These are phyloP conservation scores for Dendrobium chrysotoxum DNA, from an alignment of 106 monocot species.

Conservation along the genomic window DNA sequence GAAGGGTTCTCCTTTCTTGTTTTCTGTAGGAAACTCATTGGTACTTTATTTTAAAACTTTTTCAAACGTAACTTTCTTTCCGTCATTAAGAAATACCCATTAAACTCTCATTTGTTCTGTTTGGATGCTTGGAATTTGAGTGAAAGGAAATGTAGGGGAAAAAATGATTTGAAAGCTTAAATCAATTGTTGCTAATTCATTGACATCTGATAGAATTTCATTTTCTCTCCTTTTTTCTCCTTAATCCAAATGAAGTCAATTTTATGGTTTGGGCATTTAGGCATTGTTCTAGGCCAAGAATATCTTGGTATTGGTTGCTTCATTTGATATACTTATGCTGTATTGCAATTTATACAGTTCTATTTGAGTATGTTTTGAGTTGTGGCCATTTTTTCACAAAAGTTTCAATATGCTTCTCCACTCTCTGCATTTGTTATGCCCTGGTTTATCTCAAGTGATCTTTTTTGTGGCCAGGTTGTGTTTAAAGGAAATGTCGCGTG, in stretches of 20 bases:
- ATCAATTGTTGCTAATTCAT: background rate
- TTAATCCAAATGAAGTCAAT: background rate
- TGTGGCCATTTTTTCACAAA: background rate
- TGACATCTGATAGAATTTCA: background rate
- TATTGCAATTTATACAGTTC: background rate
- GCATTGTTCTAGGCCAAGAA: background rate
- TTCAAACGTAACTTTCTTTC: background rate
- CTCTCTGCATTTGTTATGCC: background rate
- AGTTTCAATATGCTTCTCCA: background rate
- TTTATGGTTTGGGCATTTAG: background rate
- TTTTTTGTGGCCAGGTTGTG: constrained; percentile 3
- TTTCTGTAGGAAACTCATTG: background rate
- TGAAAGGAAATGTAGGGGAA: background rate
- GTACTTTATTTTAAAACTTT: background rate
- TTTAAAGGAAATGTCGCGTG: constrained; percentile 14
- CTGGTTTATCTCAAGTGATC: background rate
- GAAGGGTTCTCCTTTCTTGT: background rate
- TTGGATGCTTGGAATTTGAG: background rate
- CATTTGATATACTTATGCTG: background rate
- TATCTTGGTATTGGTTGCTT: background rate
- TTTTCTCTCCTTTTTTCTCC: background rate
- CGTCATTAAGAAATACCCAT: background rate
- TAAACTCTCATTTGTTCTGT: background rate
- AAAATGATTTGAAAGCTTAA: background rate
- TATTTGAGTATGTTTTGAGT: background rate